phyloP scores from a whole-genome alignment of 2,329 filamentous ascomycete species.

The Blastomyces emzantsi region DNA sequence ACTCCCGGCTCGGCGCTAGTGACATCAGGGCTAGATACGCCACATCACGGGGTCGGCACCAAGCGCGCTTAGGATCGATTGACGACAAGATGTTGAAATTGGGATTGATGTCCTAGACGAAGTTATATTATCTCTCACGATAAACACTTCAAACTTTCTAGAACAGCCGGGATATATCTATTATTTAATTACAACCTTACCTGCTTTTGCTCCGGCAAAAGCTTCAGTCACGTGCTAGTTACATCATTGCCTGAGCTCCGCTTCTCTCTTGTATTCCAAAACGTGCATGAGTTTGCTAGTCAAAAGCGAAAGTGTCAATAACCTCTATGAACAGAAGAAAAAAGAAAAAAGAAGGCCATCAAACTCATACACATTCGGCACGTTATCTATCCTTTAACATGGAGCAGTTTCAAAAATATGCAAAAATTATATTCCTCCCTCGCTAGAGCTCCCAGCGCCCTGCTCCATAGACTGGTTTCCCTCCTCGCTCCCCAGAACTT shows the following conservation, averaged over 20 bases:
- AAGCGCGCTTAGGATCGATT: too few species aligned
- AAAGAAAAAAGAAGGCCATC: not conserved
- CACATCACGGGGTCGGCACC: not conserved
- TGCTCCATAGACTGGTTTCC: conserved; percentile 10
- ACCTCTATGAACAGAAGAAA: too few species aligned
- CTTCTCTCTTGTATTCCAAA: too few species aligned
- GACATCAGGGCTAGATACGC: not conserved
- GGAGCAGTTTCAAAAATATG: not conserved
- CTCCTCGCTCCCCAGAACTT: not conserved
- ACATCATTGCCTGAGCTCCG: not conserved
- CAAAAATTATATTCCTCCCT: conserved; percentile 11
- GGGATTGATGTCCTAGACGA: not conserved
- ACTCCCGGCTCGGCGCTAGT: not conserved
- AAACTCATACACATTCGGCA: not conserved
- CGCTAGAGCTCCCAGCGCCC: conserved; percentile 15
- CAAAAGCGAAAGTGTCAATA: too few species aligned
- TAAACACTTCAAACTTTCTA: too few species aligned
- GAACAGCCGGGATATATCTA: not conserved
- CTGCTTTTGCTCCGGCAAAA: not conserved
- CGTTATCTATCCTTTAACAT: not conserved
- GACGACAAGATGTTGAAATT: too few species aligned
- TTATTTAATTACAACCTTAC: not conserved
- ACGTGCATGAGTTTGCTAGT: not conserved
- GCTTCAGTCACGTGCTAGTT: not conserved
- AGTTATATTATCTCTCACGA: not conserved